phyloP scores from a whole-genome alignment of 2,329 filamentous ascomycete species.

The Hymenoscyphus fructigenus region DNA sequence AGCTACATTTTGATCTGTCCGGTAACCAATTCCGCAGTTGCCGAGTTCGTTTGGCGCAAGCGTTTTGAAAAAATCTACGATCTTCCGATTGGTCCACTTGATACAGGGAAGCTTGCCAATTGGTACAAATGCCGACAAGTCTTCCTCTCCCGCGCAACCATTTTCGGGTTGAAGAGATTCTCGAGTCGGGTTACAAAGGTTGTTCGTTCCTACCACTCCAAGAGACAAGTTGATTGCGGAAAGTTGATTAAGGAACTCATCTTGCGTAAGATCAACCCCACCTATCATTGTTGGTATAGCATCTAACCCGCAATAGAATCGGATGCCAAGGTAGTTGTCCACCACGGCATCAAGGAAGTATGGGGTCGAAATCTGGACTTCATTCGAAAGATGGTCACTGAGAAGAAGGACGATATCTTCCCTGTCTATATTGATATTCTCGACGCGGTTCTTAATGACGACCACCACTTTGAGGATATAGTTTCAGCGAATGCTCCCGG shows the following conservation, averaged over 20 bases:
- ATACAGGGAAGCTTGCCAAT: conserved; percentile 32
- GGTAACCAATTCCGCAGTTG: conserved; percentile 40
- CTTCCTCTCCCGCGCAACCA: conserved; percentile 30
- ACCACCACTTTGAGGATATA: conserved; percentile 15
- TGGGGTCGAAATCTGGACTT: conserved; percentile 29
- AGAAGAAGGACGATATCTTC: conserved; percentile 6
- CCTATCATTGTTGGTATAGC: background rate
- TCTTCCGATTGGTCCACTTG: conserved; percentile 23
- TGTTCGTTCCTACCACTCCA: conserved; percentile 18
- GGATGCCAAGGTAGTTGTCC: conserved; percentile 21
- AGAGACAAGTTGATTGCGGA: conserved; percentile 38
- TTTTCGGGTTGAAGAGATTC: conserved; percentile 31
- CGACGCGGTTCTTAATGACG: conserved; percentile 28
- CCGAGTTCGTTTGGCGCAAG: conserved; percentile 47
- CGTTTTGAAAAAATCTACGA: conserved; percentile 46
- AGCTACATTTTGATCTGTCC: conserved; percentile 43
- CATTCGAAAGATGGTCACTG: conserved; percentile 23
- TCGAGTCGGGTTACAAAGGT: conserved; percentile 6
- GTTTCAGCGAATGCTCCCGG: conserved; percentile 13
- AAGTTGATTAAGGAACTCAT: conserved; percentile 43
- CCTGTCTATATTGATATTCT: conserved; percentile 27
- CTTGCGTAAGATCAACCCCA: conserved; percentile 38
- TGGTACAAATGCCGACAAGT: conserved; percentile 40
- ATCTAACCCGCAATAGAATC: conserved; percentile 26
- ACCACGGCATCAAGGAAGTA: conserved; percentile 35